Percentiles rank a stretch among this genome's conserved stretches.
Evolutionary conservation across 2,329 filamentous ascomycete genomes (phyloP).

Genomic region (Plectosphaerella sp.): DNA sequence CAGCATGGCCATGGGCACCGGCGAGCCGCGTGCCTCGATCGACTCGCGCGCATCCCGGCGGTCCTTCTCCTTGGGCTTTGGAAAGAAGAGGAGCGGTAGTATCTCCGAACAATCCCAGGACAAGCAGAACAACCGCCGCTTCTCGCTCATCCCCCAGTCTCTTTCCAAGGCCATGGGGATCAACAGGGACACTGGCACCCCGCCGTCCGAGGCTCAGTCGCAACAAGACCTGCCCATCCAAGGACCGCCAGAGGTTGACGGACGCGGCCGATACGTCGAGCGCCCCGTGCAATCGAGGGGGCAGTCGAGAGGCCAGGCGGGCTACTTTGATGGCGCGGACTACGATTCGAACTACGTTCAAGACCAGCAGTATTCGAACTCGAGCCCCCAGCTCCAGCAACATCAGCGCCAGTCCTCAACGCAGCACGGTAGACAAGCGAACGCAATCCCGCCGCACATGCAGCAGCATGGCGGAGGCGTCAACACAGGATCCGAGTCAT

Average conservation of each 20-base stretch:
- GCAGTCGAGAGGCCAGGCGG: conserved; percentile 5
- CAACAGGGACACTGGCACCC: conserved; percentile 46
- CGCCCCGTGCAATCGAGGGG: conserved; percentile 10
- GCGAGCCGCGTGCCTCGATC: conserved; percentile 59
- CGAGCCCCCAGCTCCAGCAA: conserved; percentile 25
- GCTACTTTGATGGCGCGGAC: conserved; percentile 1
- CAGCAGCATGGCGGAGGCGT: conserved; percentile 39
- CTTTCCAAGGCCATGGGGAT: conserved; percentile 63
- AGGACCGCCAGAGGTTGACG: conserved; percentile 34
- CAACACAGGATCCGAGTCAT: conserved; percentile 50
- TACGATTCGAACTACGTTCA: conserved; percentile 8
- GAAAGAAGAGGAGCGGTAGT: conserved; percentile 68
- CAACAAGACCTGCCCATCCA: conserved; percentile 51
- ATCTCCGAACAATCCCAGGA: conserved; percentile 49
- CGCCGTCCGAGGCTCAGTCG: conserved; percentile 41
- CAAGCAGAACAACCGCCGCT: conserved; percentile 57
- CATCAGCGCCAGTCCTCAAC: conserved; percentile 37
- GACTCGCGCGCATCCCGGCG: conserved; percentile 64
- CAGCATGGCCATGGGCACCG: conserved; percentile 51
- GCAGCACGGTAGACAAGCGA: conserved; percentile 30
- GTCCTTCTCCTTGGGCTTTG: conserved; percentile 65
- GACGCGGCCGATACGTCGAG: conserved; percentile 30
- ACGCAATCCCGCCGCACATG: conserved; percentile 42
- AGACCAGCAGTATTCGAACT: conserved; percentile 10
- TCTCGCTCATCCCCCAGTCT: conserved; percentile 64